These are phyloP conservation scores for Paraurostyla sp. DNA, from an alignment of 73 alveolate genomes.

Conservation along the genomic window DNA sequence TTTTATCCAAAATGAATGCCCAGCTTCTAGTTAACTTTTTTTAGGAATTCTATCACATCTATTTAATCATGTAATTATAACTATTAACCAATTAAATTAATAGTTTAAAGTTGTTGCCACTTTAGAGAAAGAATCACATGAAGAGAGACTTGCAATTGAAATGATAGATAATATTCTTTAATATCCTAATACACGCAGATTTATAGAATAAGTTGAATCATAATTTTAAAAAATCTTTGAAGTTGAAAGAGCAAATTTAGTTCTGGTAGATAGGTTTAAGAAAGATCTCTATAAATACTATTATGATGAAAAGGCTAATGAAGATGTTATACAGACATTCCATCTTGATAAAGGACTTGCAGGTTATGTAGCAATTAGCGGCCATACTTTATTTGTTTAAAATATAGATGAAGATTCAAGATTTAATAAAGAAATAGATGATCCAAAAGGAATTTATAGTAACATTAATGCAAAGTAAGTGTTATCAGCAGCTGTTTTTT, in stretches of 20 bases:
- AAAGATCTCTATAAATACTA: slow-evolving; percentile 1
- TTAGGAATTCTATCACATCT: neutral
- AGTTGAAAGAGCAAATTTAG: slow-evolving; percentile 38
- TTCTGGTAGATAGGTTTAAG: slow-evolving; percentile 40
- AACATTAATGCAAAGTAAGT: neutral
- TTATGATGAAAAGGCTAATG: slow-evolving; percentile 3
- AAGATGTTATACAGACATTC: neutral
- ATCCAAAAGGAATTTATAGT: slow-evolving; percentile 29
- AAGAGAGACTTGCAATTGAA: neutral
- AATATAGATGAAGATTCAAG: slow-evolving; percentile 35
- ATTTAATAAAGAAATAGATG: slow-evolving; percentile 20
- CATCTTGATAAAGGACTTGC: slow-evolving; percentile 32
- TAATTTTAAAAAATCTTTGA: neutral
- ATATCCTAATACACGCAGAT: slow-evolving; percentile 4
- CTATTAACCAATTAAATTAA: neutral
- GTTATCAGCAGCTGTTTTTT: slow-evolving; percentile 10
- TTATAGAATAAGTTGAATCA: neutral
- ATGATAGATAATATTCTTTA: slow-evolving; percentile 1
- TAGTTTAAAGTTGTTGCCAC: neutral
- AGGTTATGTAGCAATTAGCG: slow-evolving; percentile 50
- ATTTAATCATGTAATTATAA: neutral
- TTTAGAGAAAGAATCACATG: neutral
- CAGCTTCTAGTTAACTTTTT: slow-evolving; percentile 10
- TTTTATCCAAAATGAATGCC: neutral
- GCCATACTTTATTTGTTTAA: slow-evolving; percentile 27